Percentiles rank a stretch among this genome's conserved stretches.
Evolutionary conservation across 176 grass and related monocot species (phyloP).

Genomic region (Avena eriantha): DNA sequence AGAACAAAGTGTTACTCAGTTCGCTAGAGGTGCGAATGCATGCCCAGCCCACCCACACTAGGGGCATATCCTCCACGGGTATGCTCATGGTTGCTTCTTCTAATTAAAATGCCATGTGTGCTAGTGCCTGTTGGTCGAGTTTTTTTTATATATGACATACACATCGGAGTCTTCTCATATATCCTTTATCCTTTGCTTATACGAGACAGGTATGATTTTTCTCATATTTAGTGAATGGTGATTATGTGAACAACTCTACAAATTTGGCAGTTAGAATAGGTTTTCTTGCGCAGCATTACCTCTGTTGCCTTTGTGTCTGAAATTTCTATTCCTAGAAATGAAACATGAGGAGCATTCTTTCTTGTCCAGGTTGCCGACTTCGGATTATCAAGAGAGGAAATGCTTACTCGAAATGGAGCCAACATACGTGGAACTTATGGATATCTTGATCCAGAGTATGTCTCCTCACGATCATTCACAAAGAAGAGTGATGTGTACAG

Average conservation of each 20-base stretch:
- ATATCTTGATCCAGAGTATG: conserved; percentile 92
- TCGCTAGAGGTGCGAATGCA: not conserved
- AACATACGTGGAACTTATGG: conserved; percentile 87
- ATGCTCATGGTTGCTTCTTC: not conserved
- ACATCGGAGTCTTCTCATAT: not conserved
- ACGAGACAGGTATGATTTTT: not conserved
- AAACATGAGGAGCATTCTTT: conserved; percentile 16
- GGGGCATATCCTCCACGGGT: not conserved
- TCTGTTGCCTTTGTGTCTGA: conserved; percentile 15
- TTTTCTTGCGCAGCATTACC: not conserved
- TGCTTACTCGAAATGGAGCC: conserved; percentile 62
- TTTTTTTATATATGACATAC: not conserved
- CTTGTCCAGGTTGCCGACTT: conserved; percentile 89
- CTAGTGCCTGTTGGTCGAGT: conserved; percentile 2
- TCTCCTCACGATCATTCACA: conserved; percentile 86
- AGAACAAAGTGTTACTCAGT: not conserved
- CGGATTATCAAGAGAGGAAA: conserved; percentile 94
- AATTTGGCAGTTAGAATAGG: not conserved
- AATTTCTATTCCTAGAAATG: conserved; percentile 38
- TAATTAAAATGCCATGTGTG: conserved; percentile 1
- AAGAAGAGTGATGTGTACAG: conserved; percentile 99
- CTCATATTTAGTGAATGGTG: conserved; percentile 27
- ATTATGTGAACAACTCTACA: not conserved
- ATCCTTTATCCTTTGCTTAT: not conserved
- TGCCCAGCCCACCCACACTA: not conserved